Conservation (phyloP, 352 stramenopile species). For the Peronosclerospora sorghi region DNA sequence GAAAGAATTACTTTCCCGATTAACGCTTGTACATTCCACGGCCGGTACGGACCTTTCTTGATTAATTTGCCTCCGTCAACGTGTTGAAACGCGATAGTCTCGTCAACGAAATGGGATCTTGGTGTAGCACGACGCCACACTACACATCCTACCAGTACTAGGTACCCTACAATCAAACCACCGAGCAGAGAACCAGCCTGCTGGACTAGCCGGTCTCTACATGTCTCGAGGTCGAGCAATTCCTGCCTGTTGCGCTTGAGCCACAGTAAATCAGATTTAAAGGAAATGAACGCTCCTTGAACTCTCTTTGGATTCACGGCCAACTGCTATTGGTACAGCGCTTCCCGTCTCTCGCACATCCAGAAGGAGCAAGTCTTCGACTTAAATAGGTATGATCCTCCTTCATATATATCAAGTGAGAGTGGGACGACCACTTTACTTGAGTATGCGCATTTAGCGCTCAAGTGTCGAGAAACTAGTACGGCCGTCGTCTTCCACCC, state of each 20-base stretch:
- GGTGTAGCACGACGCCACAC: too few relatives aligned
- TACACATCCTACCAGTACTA: too few relatives aligned
- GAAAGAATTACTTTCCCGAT: too few relatives aligned
- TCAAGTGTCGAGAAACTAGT: constrained; percentile 10
- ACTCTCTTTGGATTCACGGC: background rate
- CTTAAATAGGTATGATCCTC: too few relatives aligned
- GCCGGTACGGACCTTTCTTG: too few relatives aligned
- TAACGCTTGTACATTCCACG: too few relatives aligned
- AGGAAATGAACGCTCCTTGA: constrained; percentile 8
- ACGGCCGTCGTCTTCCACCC: constrained; percentile 3
- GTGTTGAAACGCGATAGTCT: too few relatives aligned
- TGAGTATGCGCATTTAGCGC: constrained; percentile 7
- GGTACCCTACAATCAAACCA: too few relatives aligned
- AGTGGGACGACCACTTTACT: constrained; percentile 19
- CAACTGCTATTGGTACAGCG: background rate
- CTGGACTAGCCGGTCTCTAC: constrained; percentile 9
- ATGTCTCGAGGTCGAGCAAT: constrained; percentile 13
- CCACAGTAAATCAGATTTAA: constrained; percentile 2
- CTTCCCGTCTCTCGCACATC: constrained; percentile 4
- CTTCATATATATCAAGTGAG: constrained; percentile 10
- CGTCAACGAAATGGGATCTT: too few relatives aligned
- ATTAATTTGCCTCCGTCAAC: too few relatives aligned
- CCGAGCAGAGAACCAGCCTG: too few relatives aligned
- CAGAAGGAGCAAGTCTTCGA: constrained; percentile 2
- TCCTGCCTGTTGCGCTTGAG: background rate